Conservation (phyloP, 164 flowering plant genomes). For the Platanus orientalis region DNA sequence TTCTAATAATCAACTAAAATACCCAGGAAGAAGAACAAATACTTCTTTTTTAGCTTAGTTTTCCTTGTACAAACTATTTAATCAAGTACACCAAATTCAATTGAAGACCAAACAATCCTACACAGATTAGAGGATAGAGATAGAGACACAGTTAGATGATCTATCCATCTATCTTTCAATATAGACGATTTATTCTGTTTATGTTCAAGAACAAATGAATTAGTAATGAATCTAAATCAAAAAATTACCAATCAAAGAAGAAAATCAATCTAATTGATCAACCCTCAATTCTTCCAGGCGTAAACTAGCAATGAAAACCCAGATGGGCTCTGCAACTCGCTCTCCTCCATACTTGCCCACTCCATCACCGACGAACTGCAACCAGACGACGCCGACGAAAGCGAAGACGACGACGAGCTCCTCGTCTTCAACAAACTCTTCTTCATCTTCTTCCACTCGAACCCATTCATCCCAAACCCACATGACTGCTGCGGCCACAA, state of each 20-base stretch:
- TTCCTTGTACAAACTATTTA: background rate
- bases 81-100: background rate
- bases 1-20: too few species aligned
- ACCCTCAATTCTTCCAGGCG: conserved; percentile 57
- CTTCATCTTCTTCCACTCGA: conserved; percentile 47
- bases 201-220: conserved; percentile 29
- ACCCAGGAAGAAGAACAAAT: too few species aligned
- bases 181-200: too few species aligned
- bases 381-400: conserved; percentile 58
- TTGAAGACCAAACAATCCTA: background rate
- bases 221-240: conserved; percentile 13
- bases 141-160: too few species aligned
- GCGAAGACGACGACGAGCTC: conserved; percentile 61
- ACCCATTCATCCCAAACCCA: conserved; percentile 34
- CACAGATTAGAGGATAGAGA: background rate
- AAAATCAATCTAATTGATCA: background rate
- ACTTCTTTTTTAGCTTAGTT: background rate
- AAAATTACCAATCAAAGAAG: background rate
- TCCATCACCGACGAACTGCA: conserved; percentile 67
- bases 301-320: conserved; percentile 74
- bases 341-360: conserved; percentile 73
- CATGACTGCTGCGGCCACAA: conserved; percentile 14
- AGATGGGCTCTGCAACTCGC: conserved; percentile 35
- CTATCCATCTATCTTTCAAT: too few species aligned
- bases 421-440: conserved; percentile 38